Conservation (phyloP, 257 asterid species). For the Paraleonurus japonicus region DNA sequence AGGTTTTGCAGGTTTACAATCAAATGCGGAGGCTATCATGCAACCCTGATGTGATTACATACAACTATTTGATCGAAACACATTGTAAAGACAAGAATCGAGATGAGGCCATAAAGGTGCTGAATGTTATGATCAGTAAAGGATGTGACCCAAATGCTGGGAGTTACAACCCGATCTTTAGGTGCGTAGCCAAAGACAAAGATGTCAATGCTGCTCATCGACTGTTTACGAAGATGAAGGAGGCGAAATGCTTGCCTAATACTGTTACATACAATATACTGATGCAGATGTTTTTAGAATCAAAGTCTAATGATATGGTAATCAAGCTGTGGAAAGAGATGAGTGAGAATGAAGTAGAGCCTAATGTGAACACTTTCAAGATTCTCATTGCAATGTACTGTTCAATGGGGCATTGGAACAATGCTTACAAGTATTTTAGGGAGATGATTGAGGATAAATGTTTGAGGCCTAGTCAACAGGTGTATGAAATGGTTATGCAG, state of each 20-base stretch:
- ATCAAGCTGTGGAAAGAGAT: slow-evolving; percentile 85
- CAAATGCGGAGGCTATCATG: slow-evolving; percentile 82
- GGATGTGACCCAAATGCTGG: slow-evolving; percentile 61
- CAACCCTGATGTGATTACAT: slow-evolving; percentile 71
- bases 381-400: slow-evolving; percentile 69
- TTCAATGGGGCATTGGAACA: slow-evolving; percentile 90
- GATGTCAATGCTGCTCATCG: slow-evolving; percentile 87
- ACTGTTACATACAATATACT: slow-evolving; percentile 70
- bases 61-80: slow-evolving; percentile 69
- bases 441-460: slow-evolving; percentile 88
- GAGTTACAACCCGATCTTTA: slow-evolving; percentile 77
- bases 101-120: slow-evolving; percentile 72
- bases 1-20: slow-evolving; percentile 78
- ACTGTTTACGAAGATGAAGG: slow-evolving; percentile 70
- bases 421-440: slow-evolving; percentile 61
- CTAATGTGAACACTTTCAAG: slow-evolving; percentile 72
- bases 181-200: slow-evolving; percentile 59
- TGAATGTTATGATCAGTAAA: slow-evolving; percentile 60
- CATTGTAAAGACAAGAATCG: slow-evolving; percentile 81
- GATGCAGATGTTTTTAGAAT: slow-evolving; percentile 84
- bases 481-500: slow-evolving; percentile 71
- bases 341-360: slow-evolving; percentile 72
- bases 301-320: slow-evolving; percentile 81
- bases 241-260: slow-evolving; percentile 55
- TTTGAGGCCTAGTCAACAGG: slow-evolving; percentile 55